A percentile compares a stretch with the other conserved stretches of the same genome.
Conservation (phyloP, 2,329 filamentous ascomycete species). For the Ceratocystis harringtonii region DNA sequence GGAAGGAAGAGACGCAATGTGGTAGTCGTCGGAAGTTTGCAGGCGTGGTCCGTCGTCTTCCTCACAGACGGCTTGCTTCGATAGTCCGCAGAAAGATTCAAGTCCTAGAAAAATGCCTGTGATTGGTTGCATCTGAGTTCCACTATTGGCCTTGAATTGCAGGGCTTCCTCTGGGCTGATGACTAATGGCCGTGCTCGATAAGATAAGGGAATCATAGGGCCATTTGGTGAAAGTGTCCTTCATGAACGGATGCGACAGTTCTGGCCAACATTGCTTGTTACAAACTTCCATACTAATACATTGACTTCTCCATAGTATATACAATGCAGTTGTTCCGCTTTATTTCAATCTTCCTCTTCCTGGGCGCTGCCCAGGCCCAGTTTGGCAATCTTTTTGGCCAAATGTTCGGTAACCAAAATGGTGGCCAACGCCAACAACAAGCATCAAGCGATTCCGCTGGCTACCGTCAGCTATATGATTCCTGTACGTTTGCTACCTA, state of each 20-base stretch:
- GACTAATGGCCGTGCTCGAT: slow-evolving; percentile 12
- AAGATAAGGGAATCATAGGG: slow-evolving; percentile 14
- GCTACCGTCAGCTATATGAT: slow-evolving; percentile 61
- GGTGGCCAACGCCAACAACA: slow-evolving; percentile 51
- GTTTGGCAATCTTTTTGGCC: slow-evolving; percentile 95
- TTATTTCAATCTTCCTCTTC: slow-evolving; percentile 11
- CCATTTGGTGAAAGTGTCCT: slow-evolving; percentile 1
- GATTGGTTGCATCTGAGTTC: slow-evolving; percentile 11
- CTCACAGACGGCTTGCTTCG: not conserved
- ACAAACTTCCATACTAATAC: not conserved
- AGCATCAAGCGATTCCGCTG: slow-evolving; percentile 65
- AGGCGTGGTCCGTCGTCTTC: not conserved
- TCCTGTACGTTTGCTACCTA: slow-evolving; percentile 35
- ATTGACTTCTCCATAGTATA: not conserved
- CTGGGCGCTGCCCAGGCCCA: slow-evolving; percentile 33
- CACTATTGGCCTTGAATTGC: not conserved
- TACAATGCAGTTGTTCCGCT: slow-evolving; percentile 5
- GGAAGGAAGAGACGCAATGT: not conserved
- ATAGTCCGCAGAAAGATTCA: slow-evolving; percentile 15
- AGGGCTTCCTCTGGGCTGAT: not conserved
- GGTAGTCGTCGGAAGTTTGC: not conserved
- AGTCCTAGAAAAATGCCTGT: slow-evolving; percentile 1
- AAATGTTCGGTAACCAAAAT: slow-evolving; percentile 63
- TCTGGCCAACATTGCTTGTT: not conserved
- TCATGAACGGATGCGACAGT: not conserved